These are phyloP conservation scores for Moringa oleifera DNA, from an alignment of 345 rosid genomes.

Conservation along the genomic window DNA sequence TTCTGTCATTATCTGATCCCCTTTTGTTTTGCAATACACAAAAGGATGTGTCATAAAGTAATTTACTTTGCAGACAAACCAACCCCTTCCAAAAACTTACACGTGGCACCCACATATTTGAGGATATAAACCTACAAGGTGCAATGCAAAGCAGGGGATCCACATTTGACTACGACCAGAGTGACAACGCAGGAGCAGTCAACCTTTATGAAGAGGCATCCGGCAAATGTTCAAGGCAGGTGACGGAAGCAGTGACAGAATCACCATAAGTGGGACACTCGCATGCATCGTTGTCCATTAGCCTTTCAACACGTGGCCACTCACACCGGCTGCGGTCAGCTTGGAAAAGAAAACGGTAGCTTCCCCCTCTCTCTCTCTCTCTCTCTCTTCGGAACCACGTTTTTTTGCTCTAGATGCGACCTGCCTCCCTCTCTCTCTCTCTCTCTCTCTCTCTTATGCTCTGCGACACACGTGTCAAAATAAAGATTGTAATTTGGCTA, in stretches of 20 bases:
- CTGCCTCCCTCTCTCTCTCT: slow-evolving; percentile 9
- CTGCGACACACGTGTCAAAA: background rate
- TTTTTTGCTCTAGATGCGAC: no score
- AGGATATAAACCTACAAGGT: no score
- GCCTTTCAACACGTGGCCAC: background rate
- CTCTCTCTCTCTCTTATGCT: slow-evolving; percentile 1
- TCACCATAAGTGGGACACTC: background rate
- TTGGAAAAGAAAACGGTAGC: slow-evolving; percentile 20
- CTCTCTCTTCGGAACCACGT: slow-evolving; percentile 10
- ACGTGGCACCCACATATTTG: no score
- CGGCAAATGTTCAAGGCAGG: background rate
- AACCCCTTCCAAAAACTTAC: no score
- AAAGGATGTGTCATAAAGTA: no score
- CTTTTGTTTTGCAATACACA: no score
- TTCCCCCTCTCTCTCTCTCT: slow-evolving; percentile 4
- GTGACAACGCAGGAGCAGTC: background rate
- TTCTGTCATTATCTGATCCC: no score
- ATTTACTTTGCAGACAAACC: no score
- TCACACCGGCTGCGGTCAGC: slow-evolving; percentile 24
- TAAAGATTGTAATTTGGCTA: no score
- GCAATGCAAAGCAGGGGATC: background rate
- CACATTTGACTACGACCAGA: background rate
- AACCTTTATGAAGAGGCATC: slow-evolving; percentile 2
- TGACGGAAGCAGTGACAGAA: slow-evolving; percentile 37
- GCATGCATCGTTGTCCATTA: slow-evolving; percentile 3